Evolutionary conservation across 192 early-diverging fungal species (phyloP), one percentile per base, ranked within the genome.

Genomic region (Coemansia interrupta): DNA sequence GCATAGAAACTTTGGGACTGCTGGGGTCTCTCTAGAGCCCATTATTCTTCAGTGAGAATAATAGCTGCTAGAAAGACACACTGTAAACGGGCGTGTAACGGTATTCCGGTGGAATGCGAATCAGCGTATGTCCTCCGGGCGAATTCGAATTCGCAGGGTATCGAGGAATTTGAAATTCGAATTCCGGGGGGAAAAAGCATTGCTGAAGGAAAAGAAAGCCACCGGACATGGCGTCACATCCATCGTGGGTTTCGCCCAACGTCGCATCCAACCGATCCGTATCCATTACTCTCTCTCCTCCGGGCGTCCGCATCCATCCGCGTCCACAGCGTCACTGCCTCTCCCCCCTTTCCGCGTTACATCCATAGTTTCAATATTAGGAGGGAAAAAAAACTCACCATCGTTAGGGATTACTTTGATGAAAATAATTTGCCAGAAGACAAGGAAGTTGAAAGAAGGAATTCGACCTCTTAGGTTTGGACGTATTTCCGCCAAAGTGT

Each of bases 401-500:
- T 66, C 63, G 52, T 66, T 57, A 58, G 48, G 36, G 30, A n/a
- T 45, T 22, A 23, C 18, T 41, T 59, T 38, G 56, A 54, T 39
- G 40, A 66, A 36, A 54, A 50, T 64, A 58, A 19, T 28, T 50
- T 66, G 56, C 56, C 63, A 39, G 53, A 58, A 54, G 49, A 66
- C 50, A 54, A 54, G 63, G 26, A 26, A 66, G 50, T 46, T 64
- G 63, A 66, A 59, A 66, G 63, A 66, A 52, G 45, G 63, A 66
- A 50, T 49, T 15, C 47, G 26, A 26, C 32, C 32, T 38, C 2
- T 12, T 23, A 7, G 19, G 52, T 8, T 54, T 52, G n/a, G 15
- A 15, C 28, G 23, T 39, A 14, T 24, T 38, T 32, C 29, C 57
- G 44, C 30, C 32, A 36, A 36, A 44, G 42, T 15, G n/a, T 43